Percentiles rank a stretch among this genome's conserved stretches.
These are phyloP conservation scores for Ettlia oleoabundans DNA, from an alignment of 139 green algal genomes.

Conservation along the genomic window DNA sequence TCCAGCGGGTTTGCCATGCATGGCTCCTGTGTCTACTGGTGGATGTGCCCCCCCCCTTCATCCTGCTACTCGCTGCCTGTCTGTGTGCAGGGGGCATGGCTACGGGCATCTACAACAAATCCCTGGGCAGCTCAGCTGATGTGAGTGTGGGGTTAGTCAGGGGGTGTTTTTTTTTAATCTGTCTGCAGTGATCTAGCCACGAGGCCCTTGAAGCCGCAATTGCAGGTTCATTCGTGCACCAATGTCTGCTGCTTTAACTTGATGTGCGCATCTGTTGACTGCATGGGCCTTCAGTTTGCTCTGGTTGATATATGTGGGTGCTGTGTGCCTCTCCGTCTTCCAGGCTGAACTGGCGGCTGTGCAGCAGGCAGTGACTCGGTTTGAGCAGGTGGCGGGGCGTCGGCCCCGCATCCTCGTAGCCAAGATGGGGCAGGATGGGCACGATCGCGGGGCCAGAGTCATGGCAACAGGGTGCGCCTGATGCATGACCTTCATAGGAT, in stretches of 20 bases:
- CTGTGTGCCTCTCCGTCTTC: too few species aligned
- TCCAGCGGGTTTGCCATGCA: background rate
- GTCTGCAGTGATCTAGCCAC: too few species aligned
- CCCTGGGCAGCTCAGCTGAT: constrained; percentile 5
- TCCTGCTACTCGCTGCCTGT: background rate
- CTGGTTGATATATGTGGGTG: too few species aligned
- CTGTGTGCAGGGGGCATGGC: constrained; percentile 41
- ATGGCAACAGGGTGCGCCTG: constrained; percentile 71
- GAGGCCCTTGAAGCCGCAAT: too few species aligned
- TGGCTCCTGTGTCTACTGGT: background rate
- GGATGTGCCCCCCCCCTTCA: too few species aligned
- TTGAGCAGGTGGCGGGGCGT: constrained; percentile 55
- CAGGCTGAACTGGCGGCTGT: constrained; percentile 36
- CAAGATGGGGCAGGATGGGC: constrained; percentile 76
- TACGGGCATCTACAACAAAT: constrained; percentile 56
- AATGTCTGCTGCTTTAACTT: too few species aligned
- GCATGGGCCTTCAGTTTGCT: background rate
- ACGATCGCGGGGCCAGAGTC: constrained; percentile 68
- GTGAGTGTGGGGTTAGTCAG: background rate
- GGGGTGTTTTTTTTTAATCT: too few species aligned
- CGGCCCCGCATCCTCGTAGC: constrained; percentile 74
- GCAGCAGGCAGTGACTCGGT: constrained; percentile 38
- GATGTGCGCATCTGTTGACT: background rate
- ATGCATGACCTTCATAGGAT: too few species aligned
- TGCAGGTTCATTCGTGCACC: too few species aligned